These are phyloP conservation scores for Tagetes patula DNA, from an alignment of 129 eudicot genomes.

Conservation along the genomic window DNA sequence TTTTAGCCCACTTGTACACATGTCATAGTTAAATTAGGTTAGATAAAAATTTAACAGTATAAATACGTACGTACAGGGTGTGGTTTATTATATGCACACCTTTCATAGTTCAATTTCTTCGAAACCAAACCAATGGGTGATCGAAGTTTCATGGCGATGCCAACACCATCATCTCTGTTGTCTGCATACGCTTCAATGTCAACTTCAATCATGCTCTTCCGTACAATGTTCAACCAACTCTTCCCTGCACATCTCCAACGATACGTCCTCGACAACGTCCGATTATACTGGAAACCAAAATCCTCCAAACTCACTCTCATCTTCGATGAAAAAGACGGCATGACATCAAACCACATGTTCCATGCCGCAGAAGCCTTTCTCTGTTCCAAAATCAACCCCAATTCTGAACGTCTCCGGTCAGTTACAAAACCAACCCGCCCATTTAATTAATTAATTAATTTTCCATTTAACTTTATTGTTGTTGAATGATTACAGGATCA, in stretches of 20 bases:
- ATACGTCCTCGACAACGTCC: conserved; percentile 37
- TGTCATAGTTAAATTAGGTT: too few species aligned
- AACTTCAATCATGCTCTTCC: conserved; percentile 62
- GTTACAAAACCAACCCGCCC: too few species aligned
- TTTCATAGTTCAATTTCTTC: not conserved
- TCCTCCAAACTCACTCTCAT: conserved; percentile 47
- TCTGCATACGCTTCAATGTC: conserved; percentile 76
- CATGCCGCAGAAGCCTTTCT: conserved; percentile 67
- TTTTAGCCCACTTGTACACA: too few species aligned
- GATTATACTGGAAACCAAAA: conserved; percentile 39
- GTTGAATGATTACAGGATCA: conserved; percentile 25
- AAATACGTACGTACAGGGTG: too few species aligned
- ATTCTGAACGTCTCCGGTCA: conserved; percentile 47
- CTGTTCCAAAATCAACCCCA: conserved; percentile 52
- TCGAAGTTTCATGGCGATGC: conserved; percentile 37
- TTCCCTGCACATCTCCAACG: conserved; percentile 49
- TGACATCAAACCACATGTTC: conserved; percentile 56
- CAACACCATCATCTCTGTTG: conserved; percentile 49
- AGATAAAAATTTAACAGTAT: too few species aligned
- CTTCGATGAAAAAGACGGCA: conserved; percentile 57
- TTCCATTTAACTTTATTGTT: too few species aligned
- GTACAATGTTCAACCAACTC: conserved; percentile 61
- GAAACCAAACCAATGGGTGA: conserved; percentile 36
- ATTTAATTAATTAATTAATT: too few species aligned
- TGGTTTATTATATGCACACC: too few species aligned